These are phyloP conservation scores for Camelina laxa DNA, from an alignment of 345 rosid genomes.

Conservation along the genomic window DNA sequence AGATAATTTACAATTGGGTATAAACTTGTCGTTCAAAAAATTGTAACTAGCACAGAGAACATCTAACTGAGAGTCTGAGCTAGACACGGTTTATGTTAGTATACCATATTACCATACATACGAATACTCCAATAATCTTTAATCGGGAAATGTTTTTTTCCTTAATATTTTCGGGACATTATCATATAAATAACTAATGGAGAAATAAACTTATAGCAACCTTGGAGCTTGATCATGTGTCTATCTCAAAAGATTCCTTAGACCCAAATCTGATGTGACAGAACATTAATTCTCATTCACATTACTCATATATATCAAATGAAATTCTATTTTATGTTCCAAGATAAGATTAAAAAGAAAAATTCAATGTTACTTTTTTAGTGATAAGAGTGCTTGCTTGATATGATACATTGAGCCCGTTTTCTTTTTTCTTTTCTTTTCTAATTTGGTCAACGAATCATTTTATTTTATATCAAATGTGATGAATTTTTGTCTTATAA, in stretches of 20 bases:
- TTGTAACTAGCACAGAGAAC: background rate
- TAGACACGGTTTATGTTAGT: background rate
- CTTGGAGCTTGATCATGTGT: conserved; percentile 35
- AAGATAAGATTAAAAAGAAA: conserved; percentile 34
- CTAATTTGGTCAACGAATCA: conserved; percentile 22
- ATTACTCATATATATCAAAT: conserved; percentile 20
- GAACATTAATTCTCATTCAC: conserved; percentile 29
- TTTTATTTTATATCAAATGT: conserved; percentile 1
- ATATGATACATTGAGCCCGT: conserved; percentile 20
- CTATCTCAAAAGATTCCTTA: conserved; percentile 43
- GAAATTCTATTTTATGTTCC: conserved; percentile 22
- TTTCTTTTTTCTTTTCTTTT: conserved; percentile 1
- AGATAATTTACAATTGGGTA: background rate
- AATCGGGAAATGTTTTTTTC: background rate
- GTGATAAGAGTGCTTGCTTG: conserved; percentile 33
- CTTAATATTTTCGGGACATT: conserved; percentile 7
- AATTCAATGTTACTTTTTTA: conserved; percentile 15
- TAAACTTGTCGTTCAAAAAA: background rate
- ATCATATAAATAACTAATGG: background rate
- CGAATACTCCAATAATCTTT: background rate
- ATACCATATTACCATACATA: background rate
- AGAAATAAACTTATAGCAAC: conserved; percentile 27
- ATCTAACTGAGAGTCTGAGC: background rate
- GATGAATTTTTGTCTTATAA: background rate
- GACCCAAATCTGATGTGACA: conserved; percentile 43